Evolutionary conservation across 2,329 filamentous ascomycete genomes (phyloP).

Genomic region (Fusarium chaquense): DNA sequence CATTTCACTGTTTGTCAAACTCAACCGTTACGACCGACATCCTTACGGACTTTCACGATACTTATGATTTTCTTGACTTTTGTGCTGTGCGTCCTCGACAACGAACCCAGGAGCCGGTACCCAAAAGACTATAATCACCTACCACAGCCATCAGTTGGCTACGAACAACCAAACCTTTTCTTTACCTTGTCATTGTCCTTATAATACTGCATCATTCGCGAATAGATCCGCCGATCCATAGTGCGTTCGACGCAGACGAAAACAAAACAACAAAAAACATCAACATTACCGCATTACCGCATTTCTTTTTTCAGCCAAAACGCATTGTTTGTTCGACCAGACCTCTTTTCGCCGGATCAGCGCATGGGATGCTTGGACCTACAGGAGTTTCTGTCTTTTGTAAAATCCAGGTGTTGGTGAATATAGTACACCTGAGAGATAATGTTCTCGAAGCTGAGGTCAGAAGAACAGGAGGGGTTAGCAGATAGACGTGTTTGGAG

Average conservation of each 20-base stretch:
- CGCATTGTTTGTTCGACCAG: slow-evolving; percentile 32
- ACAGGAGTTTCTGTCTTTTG: slow-evolving; percentile 43
- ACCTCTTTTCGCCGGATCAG: slow-evolving; percentile 34
- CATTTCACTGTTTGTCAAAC: slow-evolving; percentile 27
- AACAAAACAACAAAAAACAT: slow-evolving; percentile 37
- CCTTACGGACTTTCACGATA: slow-evolving; percentile 49
- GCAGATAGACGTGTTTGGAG: slow-evolving; percentile 41
- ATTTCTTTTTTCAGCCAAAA: slow-evolving; percentile 20
- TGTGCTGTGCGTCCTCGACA: slow-evolving; percentile 25
- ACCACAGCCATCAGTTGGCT: slow-evolving; percentile 39
- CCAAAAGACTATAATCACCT: slow-evolving; percentile 44
- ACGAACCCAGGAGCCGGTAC: slow-evolving; percentile 31
- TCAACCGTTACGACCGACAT: slow-evolving; percentile 45
- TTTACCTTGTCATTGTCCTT: slow-evolving; percentile 29
- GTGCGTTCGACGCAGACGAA: slow-evolving; percentile 19
- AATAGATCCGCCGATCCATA: slow-evolving; percentile 28
- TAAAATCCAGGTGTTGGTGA: slow-evolving; percentile 22
- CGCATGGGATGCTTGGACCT: slow-evolving; percentile 33
- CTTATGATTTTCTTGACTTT: slow-evolving; percentile 48
- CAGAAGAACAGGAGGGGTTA: slow-evolving; percentile 26
- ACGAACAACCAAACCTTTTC: slow-evolving; percentile 40
- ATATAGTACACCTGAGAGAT: slow-evolving; percentile 27
- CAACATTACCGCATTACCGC: slow-evolving; percentile 23
- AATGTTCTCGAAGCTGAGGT: slow-evolving; percentile 41
- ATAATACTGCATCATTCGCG: slow-evolving; percentile 33